phyloP scores from a whole-genome alignment of 2,329 filamentous ascomycete genomes.

The Colletotrichum echinochloae region DNA sequence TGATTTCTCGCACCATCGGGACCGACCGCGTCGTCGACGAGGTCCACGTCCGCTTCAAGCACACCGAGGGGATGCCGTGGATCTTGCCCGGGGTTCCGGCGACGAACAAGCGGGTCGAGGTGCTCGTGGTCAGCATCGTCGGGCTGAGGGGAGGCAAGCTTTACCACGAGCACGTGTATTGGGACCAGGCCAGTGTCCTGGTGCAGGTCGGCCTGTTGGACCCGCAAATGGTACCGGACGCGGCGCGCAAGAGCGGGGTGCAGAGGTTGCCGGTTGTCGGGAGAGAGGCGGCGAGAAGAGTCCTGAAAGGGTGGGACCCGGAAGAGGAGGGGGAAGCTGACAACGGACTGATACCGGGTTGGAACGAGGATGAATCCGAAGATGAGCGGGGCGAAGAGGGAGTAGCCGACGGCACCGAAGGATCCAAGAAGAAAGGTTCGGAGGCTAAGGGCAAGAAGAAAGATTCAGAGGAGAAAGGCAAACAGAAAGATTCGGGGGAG shows the following conservation, averaged over 20 bases:
- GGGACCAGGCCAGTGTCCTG: conserved; percentile 72
- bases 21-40: conserved; percentile 74
- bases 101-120: conserved; percentile 62
- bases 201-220: conserved; percentile 69
- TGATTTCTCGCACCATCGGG: conserved; percentile 74
- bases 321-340: conserved; percentile 57
- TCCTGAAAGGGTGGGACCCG: conserved; percentile 50
- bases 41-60: conserved; percentile 69
- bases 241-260: conserved; percentile 50
- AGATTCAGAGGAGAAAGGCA: no score
- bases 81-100: conserved; percentile 70
- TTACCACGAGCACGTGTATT: conserved; percentile 73
- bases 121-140: conserved; percentile 70
- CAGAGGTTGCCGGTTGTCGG: conserved; percentile 55
- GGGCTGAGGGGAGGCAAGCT: conserved; percentile 69
- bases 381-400: background rate
- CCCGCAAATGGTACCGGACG: conserved; percentile 51
- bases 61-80: conserved; percentile 69
- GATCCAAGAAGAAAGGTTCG: background rate
- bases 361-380: conserved; percentile 44
- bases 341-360: conserved; percentile 55
- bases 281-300: conserved; percentile 52
- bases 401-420: background rate
- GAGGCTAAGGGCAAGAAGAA: background rate
- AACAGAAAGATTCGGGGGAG: background rate